Conservation (phyloP, 257 asterid species). For the Nicotiana attenuata region DNA sequence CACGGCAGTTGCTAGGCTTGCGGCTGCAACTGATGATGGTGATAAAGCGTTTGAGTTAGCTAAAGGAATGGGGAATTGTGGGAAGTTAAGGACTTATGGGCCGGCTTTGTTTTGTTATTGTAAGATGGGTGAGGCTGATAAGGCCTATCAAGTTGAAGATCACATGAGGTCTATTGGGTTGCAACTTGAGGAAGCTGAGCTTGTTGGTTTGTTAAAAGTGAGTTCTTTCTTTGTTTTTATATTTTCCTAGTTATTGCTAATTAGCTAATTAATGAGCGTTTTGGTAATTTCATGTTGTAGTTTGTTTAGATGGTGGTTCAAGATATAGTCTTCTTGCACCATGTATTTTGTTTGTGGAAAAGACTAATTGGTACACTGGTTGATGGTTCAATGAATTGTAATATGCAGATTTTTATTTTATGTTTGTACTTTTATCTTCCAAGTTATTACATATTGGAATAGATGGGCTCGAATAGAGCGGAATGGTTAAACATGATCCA, state of each 20-base stretch:
- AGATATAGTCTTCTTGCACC: background rate
- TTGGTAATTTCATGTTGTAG: background rate
- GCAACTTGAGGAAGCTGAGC: conserved; percentile 75
- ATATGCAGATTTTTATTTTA: background rate
- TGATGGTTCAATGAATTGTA: background rate
- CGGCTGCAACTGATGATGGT: conserved; percentile 78
- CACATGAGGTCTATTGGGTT: conserved; percentile 49
- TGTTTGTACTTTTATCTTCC: background rate
- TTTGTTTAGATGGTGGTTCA: background rate
- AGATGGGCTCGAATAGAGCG: no score
- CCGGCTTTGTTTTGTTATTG: conserved; percentile 74
- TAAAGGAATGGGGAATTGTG: conserved; percentile 48
- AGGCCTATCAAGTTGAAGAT: conserved; percentile 75
- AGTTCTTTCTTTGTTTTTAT: conserved; percentile 1
- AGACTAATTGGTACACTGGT: background rate
- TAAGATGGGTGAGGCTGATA: conserved; percentile 53
- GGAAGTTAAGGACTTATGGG: conserved; percentile 71
- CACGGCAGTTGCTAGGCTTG: conserved; percentile 74
- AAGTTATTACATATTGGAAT: background rate
- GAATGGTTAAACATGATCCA: background rate
- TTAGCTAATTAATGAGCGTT: background rate
- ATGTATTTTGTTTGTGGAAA: background rate
- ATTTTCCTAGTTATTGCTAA: background rate
- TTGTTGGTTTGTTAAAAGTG: conserved; percentile 75
- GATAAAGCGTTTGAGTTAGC: conserved; percentile 77